A percentile compares a stretch with the other conserved stretches of the same genome.
These are phyloP conservation scores for Sanghuangporus weigelae DNA, from an alignment of 1,284 basidiomycete species.

Conservation along the genomic window DNA sequence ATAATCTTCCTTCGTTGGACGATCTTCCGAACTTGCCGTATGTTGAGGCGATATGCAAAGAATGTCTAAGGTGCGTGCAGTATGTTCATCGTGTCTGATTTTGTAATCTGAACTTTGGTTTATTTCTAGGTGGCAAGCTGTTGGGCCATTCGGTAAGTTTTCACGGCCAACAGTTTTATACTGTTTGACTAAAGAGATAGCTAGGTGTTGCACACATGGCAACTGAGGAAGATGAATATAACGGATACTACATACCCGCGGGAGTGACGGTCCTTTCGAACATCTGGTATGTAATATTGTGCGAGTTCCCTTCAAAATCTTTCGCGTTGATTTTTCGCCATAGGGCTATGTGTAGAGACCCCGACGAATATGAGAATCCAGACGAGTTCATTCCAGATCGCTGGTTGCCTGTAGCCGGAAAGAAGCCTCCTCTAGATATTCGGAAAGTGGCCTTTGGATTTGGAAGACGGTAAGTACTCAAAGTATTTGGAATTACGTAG, in stretches of 20 bases:
- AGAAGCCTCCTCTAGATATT: slow-evolving; percentile 5
- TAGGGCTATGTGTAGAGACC: slow-evolving; percentile 11
- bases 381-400: slow-evolving; percentile 15
- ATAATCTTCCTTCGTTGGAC: slow-evolving; percentile 18
- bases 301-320: background rate
- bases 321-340: background rate
- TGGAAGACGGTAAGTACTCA: slow-evolving; percentile 6
- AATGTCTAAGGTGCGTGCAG: slow-evolving; percentile 9
- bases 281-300: slow-evolving; percentile 13
- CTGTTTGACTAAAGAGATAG: background rate
- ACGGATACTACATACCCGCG: slow-evolving; percentile 19
- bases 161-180: background rate
- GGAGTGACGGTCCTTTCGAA: slow-evolving; percentile 18
- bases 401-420: slow-evolving; percentile 5
- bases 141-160: slow-evolving; percentile 7
- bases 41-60: slow-evolving; percentile 19
- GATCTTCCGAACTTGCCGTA: slow-evolving; percentile 23
- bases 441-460: slow-evolving; percentile 14
- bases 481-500: background rate
- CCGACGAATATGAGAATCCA: slow-evolving; percentile 8
- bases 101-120: background rate
- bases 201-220: slow-evolving; percentile 16
- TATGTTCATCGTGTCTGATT: background rate
- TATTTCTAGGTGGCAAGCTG: slow-evolving; percentile 16
- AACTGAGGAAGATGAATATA: slow-evolving; percentile 18